Base-by-base conservation (phyloP, 768 basidiomycete species). In the Podaxis mareebaensis region DNA sequence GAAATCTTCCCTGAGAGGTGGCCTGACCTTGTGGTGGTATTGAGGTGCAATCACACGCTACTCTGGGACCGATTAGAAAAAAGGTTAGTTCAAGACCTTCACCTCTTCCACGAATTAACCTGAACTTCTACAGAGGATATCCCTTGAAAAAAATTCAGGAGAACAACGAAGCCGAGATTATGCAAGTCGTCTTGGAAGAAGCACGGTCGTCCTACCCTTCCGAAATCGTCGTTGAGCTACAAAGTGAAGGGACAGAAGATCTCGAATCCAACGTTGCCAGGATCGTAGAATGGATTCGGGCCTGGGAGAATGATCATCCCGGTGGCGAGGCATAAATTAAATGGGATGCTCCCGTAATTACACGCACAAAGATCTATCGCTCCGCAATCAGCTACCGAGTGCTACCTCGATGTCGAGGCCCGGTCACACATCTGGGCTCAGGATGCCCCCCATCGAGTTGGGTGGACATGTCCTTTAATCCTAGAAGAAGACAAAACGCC, bases 121-220 rank as follows among this genome's bases (percentile, higher is more conserved):
- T 64, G 22, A 56, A 8, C 53, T 60, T 48, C 8, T 61, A 30
- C 74, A 98, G 96, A 65, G 84, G 85, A 8, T 99, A 99, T 72
- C 78, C 91, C 0, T 74, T 95, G 54, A 93, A 93, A 73, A 99
- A 99, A 77, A 93, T 99, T 4, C 92, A 96, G 73, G 97, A 99
- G 76, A 99, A 99, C 75, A 96, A 98, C 74, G 91, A 96, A 70
- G 95, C 96, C 12, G 97, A 99, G 78, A 99, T 99, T 71, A 97
- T 99, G 95, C 82, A 92, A 70, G 87, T 95, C 56, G 88, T 97
- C 40, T 78, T 91, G 11, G 90, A 93, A 36, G 97, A 99, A 74
- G 96, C 96, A 3, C 82, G 87, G 49, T 86, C 87, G 42, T 92
- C 94, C 0, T 99, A 98, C 74, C 83, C 89, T 0, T 70, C 82